These are phyloP conservation scores for Lactarius evosmus DNA, from an alignment of 768 basidiomycete species.

Conservation along the genomic window DNA sequence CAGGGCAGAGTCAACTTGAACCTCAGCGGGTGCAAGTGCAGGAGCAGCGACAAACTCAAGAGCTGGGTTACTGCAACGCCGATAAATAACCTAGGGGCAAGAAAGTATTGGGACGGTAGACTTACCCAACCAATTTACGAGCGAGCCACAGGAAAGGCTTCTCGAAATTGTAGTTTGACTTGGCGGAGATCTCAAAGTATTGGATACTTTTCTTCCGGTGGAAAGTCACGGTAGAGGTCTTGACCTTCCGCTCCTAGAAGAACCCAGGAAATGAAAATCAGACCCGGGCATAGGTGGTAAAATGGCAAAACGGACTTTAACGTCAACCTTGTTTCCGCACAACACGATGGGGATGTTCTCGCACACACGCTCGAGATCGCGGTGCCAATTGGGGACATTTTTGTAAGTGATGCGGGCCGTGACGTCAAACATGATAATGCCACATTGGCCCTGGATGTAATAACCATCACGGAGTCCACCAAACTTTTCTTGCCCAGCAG, in stretches of 20 bases:
- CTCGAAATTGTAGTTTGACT: conserved; percentile 99
- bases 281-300: no score
- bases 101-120: conserved; percentile 17
- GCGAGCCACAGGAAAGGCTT: conserved; percentile 99
- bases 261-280: conserved; percentile 17
- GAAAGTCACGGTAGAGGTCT: conserved; percentile 98
- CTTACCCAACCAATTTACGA: conserved; percentile 94
- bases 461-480: conserved; percentile 97
- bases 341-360: conserved; percentile 99
- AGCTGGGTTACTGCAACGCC: conserved; percentile 57
- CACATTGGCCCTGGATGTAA: conserved; percentile 97
- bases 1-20: conserved; percentile 71
- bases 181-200: conserved; percentile 99
- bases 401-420: conserved; percentile 99
- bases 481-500: conserved; percentile 99
- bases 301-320: conserved; percentile 77
- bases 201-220: conserved; percentile 99
- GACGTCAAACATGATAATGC: conserved; percentile 99
- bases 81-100: neutral
- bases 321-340: conserved; percentile 99
- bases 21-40: conserved; percentile 92
- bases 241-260: conserved; percentile 95
- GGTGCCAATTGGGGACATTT: conserved; percentile 99
- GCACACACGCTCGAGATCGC: conserved; percentile 98
- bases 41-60: conserved; percentile 98